phyloP scores from a whole-genome alignment of 768 basidiomycete genomes.

The Nidularia sp. region DNA sequence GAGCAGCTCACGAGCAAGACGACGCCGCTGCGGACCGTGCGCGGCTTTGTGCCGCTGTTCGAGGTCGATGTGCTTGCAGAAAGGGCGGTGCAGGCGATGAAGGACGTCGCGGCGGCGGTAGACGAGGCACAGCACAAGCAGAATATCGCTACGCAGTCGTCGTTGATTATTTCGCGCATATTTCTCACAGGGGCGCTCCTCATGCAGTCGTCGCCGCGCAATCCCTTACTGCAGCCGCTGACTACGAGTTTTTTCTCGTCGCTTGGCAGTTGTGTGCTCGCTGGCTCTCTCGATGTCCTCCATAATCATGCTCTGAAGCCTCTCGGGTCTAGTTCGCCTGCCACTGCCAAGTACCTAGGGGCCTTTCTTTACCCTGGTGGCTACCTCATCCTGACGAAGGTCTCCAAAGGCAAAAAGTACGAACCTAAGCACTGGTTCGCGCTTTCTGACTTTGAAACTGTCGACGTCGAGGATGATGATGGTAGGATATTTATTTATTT shows the following conservation, averaged over 20 bases:
- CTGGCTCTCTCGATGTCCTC: conserved; percentile 87
- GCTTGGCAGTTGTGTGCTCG: conserved; percentile 74
- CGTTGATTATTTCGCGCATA: conserved; percentile 67
- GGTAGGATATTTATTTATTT: conserved; percentile 36
- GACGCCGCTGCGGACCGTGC: neutral
- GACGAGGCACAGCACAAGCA: conserved; percentile 74
- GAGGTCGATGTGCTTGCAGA: conserved; percentile 42
- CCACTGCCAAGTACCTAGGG: conserved; percentile 83
- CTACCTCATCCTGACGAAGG: conserved; percentile 85
- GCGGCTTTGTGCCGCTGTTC: conserved; percentile 8
- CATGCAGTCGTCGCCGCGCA: conserved; percentile 18
- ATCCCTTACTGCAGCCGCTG: conserved; percentile 30
- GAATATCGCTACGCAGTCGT: conserved; percentile 62
- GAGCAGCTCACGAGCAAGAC: conserved; percentile 52
- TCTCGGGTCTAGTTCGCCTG: conserved; percentile 37
- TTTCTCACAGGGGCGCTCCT: conserved; percentile 18
- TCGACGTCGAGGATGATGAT: conserved; percentile 66
- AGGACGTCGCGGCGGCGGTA: conserved; percentile 69
- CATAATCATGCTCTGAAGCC: conserved; percentile 53
- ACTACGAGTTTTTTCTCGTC: conserved; percentile 62
- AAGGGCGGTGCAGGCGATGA: conserved; percentile 67
- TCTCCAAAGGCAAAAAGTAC: conserved; percentile 74
- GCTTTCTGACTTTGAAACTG: conserved; percentile 65
- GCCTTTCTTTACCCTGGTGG: conserved; percentile 86
- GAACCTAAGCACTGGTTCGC: conserved; percentile 89